Percentiles rank a stretch among this genome's conserved stretches.
Conservation (phyloP, 352 stramenopile species). For the Peronospora destructor region DNA sequence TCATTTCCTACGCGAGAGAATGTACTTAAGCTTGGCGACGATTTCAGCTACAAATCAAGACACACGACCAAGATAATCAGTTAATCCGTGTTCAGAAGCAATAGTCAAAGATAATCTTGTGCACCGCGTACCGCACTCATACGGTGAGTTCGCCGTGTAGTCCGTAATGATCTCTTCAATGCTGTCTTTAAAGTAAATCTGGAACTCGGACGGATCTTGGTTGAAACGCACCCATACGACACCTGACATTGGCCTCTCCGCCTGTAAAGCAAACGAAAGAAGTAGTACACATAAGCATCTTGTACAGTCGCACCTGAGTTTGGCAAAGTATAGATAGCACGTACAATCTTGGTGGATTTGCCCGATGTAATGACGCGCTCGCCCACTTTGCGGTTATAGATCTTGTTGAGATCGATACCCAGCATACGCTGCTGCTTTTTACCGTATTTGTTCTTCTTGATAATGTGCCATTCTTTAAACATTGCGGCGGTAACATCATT, state of each 20-base stretch:
- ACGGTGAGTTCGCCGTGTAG: conserved; percentile 85
- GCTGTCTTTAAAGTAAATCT: conserved; percentile 86
- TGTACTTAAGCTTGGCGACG: conserved; percentile 88
- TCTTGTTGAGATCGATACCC: conserved; percentile 84
- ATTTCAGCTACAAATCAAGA: conserved; percentile 59
- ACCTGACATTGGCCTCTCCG: conserved; percentile 79
- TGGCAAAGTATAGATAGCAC: conserved; percentile 19
- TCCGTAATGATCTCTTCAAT: conserved; percentile 86
- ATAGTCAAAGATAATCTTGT: background rate
- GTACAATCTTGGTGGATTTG: conserved; percentile 86
- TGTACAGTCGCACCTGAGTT: background rate
- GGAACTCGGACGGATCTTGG: conserved; percentile 77
- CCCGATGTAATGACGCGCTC: conserved; percentile 84
- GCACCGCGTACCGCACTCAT: conserved; percentile 71
- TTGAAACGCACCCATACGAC: conserved; percentile 85
- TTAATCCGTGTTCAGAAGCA: conserved; percentile 6
- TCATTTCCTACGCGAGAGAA: conserved; percentile 76
- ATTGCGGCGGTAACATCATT: conserved; percentile 86
- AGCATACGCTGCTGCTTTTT: conserved; percentile 86
- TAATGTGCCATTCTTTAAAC: conserved; percentile 88
- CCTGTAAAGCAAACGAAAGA: conserved; percentile 27
- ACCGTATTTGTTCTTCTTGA: conserved; percentile 90
- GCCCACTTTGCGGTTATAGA: conserved; percentile 87
- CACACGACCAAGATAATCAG: background rate
- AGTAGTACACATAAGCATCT: conserved; percentile 4